Conservation (phyloP, 2,329 filamentous ascomycete species). For the Fusarium acutatum region DNA sequence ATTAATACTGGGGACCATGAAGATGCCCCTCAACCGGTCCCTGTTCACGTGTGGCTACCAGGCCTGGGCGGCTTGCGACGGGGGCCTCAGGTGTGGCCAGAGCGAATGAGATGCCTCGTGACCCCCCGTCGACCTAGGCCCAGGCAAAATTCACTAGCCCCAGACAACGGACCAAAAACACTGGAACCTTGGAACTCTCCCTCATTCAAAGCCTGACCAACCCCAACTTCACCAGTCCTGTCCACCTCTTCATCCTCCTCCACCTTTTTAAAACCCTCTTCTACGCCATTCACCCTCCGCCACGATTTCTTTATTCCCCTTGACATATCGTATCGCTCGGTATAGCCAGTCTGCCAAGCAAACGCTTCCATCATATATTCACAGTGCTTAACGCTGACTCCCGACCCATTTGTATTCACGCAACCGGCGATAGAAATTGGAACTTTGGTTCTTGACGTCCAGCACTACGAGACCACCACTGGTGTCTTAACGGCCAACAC, state of each 20-base stretch:
- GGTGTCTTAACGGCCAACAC: background rate
- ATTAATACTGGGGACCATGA: constrained; percentile 6
- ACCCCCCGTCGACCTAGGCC: constrained; percentile 11
- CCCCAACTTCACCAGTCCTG: constrained; percentile 21
- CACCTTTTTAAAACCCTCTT: constrained; percentile 25
- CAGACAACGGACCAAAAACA: constrained; percentile 31
- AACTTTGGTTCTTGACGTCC: background rate
- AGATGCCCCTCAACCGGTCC: constrained; percentile 15
- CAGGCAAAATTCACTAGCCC: constrained; percentile 33
- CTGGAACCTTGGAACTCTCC: constrained; percentile 26
- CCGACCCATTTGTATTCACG: background rate
- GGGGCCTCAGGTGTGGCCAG: constrained; percentile 20
- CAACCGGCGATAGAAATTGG: background rate
- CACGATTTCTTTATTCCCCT: background rate
- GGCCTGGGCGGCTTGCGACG: constrained; percentile 6
- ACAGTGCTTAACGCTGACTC: background rate
- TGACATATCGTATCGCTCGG: background rate
- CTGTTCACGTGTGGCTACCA: constrained; percentile 23
- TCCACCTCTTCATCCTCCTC: constrained; percentile 29
- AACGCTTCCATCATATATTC: background rate
- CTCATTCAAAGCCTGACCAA: constrained; percentile 31
- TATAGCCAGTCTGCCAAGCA: background rate
- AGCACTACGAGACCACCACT: background rate
- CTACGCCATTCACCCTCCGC: background rate
- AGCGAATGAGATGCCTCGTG: constrained; percentile 33